Evolutionary conservation across 345 rosid species (phyloP).

Genomic region (Euphorbia pulcherrima): DNA sequence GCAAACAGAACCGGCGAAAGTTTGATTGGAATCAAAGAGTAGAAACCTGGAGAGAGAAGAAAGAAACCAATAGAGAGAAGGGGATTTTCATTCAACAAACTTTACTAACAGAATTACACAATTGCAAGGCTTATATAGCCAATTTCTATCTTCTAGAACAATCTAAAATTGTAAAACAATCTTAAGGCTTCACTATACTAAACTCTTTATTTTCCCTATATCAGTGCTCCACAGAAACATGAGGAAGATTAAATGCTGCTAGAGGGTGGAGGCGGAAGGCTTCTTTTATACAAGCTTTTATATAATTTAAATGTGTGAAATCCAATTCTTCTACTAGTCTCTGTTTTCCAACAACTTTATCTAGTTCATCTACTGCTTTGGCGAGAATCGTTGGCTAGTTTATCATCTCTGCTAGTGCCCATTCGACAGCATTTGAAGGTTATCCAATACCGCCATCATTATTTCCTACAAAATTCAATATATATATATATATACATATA

Average conservation of each 20-base stretch:
- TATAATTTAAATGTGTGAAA: not conserved
- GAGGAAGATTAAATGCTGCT: not conserved
- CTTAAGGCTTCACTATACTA: no score
- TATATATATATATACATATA: no score
- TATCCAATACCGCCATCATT: not conserved
- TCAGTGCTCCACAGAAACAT: not conserved
- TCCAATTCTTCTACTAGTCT: not conserved
- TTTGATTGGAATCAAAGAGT: no score
- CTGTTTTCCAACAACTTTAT: not conserved
- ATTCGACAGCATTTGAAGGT: not conserved
- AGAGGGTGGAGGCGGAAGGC: not conserved
- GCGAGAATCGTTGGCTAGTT: not conserved
- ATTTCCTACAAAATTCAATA: not conserved
- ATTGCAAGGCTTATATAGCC: no score
- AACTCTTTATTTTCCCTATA: no score
- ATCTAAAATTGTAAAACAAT: no score
- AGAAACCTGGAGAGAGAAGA: no score
- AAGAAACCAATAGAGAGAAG: no score
- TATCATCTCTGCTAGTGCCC: conserved; percentile 1
- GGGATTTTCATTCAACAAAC: no score
- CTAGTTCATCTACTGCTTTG: not conserved
- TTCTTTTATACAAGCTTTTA: not conserved
- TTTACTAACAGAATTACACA: no score
- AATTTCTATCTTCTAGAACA: no score
- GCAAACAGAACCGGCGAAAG: no score